phyloP scores from a whole-genome alignment of 2,329 filamentous ascomycete genomes.

The Decorospora gaudefroyi region DNA sequence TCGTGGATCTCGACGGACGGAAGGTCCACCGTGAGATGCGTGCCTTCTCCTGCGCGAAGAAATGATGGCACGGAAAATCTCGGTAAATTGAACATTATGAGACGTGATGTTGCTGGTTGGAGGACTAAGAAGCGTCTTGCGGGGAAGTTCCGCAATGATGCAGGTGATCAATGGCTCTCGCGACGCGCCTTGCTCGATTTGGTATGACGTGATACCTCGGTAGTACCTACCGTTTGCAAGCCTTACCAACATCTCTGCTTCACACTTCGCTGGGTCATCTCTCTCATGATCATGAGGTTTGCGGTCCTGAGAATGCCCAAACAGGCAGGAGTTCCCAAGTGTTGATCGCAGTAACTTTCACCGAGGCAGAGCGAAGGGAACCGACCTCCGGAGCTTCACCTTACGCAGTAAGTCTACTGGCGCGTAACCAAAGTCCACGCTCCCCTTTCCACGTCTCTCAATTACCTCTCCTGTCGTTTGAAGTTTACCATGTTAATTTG shows the following conservation, averaged over 20 bases:
- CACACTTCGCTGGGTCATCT: neutral
- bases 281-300: neutral
- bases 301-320: neutral
- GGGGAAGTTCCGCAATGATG: conserved; percentile 25
- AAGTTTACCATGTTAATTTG: too few species aligned
- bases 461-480: too few species aligned
- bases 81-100: conserved; percentile 33
- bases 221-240: conserved; percentile 4
- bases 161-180: too few species aligned
- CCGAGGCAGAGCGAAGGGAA: neutral
- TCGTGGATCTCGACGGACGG: conserved; percentile 73
- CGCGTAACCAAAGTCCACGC: too few species aligned
- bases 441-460: too few species aligned
- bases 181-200: conserved; percentile 24
- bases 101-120: conserved; percentile 9
- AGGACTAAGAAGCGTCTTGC: conserved; percentile 19
- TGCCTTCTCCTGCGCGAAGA: conserved; percentile 21
- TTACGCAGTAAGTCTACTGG: too few species aligned
- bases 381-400: neutral
- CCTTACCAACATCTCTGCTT: neutral
- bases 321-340: neutral
- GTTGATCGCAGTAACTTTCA: neutral
- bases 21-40: conserved; percentile 54
- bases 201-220: conserved; percentile 29
- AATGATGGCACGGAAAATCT: conserved; percentile 29